Percentiles rank a stretch among this genome's conserved stretches.
These are phyloP conservation scores for Kodamaea fukazawae DNA, from an alignment of 805 yeast species.

Conservation along the genomic window DNA sequence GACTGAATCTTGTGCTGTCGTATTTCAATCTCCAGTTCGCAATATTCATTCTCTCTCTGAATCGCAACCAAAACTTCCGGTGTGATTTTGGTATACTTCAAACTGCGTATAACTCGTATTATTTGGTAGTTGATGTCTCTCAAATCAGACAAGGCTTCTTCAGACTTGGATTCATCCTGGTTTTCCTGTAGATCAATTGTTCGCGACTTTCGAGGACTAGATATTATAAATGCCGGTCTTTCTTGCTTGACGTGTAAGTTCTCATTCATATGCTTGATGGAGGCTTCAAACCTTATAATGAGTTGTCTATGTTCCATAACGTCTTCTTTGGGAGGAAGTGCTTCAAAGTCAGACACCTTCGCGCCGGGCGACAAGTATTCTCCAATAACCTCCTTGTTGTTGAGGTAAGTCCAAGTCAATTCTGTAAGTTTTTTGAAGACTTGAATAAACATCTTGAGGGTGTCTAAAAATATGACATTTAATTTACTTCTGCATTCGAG, in stretches of 20 bases:
- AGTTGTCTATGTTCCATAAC: constrained; percentile 30
- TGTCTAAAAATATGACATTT: constrained; percentile 35
- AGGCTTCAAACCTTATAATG: constrained; percentile 30
- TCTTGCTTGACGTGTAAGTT: constrained; percentile 1
- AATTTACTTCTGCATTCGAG: constrained; percentile 30
- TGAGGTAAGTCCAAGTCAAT: constrained; percentile 24
- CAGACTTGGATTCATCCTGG: constrained; percentile 1
- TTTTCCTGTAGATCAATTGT: constrained; percentile 7
- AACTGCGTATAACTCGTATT: constrained; percentile 32
- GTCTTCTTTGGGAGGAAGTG: constrained; percentile 29
- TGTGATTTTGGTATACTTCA: constrained; percentile 38
- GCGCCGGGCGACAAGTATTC: constrained; percentile 13
- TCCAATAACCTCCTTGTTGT: constrained; percentile 29
- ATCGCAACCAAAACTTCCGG: constrained; percentile 24
- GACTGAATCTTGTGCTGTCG: constrained; percentile 24
- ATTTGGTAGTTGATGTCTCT: constrained; percentile 38
- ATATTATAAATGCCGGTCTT: constrained; percentile 21
- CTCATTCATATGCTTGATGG: constrained; percentile 16
- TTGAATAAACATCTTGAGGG: constrained; percentile 30
- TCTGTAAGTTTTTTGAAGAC: constrained; percentile 31
- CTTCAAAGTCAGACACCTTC: constrained; percentile 15
- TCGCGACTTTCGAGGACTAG: constrained; percentile 26
- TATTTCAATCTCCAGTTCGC: constrained; percentile 22
- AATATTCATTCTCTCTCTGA: constrained; percentile 23
- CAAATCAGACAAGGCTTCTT: constrained; percentile 18